phyloP scores from a whole-genome alignment of 495 filamentous ascomycete genomes.

The Neurospora intermedia region DNA sequence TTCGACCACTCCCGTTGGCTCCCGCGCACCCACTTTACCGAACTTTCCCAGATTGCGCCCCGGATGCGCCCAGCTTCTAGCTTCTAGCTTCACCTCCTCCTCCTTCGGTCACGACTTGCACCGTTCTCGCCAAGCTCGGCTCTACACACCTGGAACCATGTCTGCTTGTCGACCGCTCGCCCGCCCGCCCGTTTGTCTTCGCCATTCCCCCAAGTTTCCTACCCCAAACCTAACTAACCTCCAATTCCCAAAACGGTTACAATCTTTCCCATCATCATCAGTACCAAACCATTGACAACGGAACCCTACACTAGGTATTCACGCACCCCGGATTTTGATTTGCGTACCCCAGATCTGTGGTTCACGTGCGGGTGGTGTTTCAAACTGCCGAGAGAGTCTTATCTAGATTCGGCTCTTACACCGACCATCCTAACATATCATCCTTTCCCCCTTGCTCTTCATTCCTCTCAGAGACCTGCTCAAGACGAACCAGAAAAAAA shows the following conservation, averaged over 20 bases:
- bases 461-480: background rate
- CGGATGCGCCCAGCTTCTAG: background rate
- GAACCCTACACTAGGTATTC: background rate
- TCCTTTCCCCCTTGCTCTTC: background rate
- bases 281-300: background rate
- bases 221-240: background rate
- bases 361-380: background rate
- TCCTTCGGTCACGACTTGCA: background rate
- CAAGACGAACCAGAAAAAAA: background rate
- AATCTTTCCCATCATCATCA: background rate
- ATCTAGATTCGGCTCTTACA: background rate
- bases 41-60: background rate
- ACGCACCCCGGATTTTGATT: background rate
- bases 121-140: background rate
- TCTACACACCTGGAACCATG: background rate
- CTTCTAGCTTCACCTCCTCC: background rate
- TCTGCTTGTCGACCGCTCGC: background rate
- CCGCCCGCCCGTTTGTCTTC: background rate
- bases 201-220: background rate
- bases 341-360: background rate
- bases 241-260: background rate
- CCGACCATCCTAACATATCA: background rate
- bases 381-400: background rate
- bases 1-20: background rate
- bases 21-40: background rate